Percentiles rank a stretch among this genome's conserved stretches.
phyloP scores from a whole-genome alignment of 495 filamentous ascomycete genomes.

The Recurvomyces mirabilis region DNA sequence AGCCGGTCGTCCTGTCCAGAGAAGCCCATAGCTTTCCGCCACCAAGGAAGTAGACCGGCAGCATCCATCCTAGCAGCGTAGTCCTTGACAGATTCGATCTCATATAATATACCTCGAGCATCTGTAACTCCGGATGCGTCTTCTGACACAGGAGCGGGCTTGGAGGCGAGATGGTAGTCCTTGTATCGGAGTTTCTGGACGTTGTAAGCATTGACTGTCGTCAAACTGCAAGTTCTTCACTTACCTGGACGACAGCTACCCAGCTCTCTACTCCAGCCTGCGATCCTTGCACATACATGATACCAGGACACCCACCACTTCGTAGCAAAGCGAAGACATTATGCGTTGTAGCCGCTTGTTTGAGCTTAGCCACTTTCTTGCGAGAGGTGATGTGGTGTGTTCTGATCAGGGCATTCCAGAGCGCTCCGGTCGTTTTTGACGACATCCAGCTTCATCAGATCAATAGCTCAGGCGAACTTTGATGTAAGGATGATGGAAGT shows the following conservation, averaged over 20 bases:
- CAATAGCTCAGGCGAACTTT: too few species aligned
- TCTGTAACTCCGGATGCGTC: too few species aligned
- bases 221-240: background rate
- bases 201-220: background rate
- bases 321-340: conserved; percentile 52
- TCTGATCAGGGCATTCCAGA: conserved; percentile 48
- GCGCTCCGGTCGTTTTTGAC: too few species aligned
- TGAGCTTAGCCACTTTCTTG: conserved; percentile 58
- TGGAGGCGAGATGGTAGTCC: conserved; percentile 29
- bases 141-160: conserved; percentile 16
- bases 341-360: conserved; percentile 47
- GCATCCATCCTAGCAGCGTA: conserved; percentile 28
- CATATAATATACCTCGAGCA: too few species aligned
- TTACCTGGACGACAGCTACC: conserved; percentile 43
- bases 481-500: too few species aligned
- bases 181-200: conserved; percentile 29
- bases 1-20: conserved; percentile 1
- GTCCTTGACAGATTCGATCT: conserved; percentile 28
- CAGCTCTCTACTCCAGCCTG: conserved; percentile 42
- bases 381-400: conserved; percentile 77
- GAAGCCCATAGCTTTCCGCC: conserved; percentile 31
- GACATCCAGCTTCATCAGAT: too few species aligned
- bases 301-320: conserved; percentile 55
- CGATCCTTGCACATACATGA: conserved; percentile 64
- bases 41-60: conserved; percentile 27